Percentiles rank a stretch among this genome's conserved stretches.
Conservation (phyloP, 2,329 filamentous ascomycete genomes). For the Achaetomium macrosporum region DNA sequence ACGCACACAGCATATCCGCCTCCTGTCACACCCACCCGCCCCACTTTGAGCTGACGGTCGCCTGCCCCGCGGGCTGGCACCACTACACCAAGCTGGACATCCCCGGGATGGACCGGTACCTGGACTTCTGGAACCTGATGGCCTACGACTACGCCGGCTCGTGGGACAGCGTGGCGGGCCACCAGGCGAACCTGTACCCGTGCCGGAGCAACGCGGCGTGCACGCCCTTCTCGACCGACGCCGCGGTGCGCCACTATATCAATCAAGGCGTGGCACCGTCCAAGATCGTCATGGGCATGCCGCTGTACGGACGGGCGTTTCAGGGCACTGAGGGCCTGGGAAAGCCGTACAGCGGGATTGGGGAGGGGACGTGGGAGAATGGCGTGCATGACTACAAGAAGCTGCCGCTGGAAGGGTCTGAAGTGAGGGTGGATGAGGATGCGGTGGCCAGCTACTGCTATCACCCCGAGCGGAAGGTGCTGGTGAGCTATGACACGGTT, state of each 20-base stretch:
- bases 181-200: slow-evolving; percentile 73
- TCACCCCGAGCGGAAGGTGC: slow-evolving; percentile 51
- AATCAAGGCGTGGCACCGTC: slow-evolving; percentile 54
- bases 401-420: slow-evolving; percentile 62
- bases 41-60: slow-evolving; percentile 61
- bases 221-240: slow-evolving; percentile 73
- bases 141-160: slow-evolving; percentile 82
- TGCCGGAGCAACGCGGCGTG: slow-evolving; percentile 49
- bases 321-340: slow-evolving; percentile 71
- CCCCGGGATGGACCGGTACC: slow-evolving; percentile 55
- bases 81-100: slow-evolving; percentile 60
- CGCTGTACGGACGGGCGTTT: slow-evolving; percentile 85
- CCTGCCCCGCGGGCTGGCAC: slow-evolving; percentile 55
- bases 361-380: slow-evolving; percentile 75
- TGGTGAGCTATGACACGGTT: slow-evolving; percentile 77
- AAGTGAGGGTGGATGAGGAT: slow-evolving; percentile 57
- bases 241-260: slow-evolving; percentile 67
- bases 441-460: slow-evolving; percentile 74
- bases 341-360: slow-evolving; percentile 61
- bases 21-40: slow-evolving; percentile 27
- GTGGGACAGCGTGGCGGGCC: slow-evolving; percentile 67
- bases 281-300: slow-evolving; percentile 88
- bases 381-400: slow-evolving; percentile 87
- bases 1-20: slow-evolving; percentile 39
- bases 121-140: slow-evolving; percentile 80